A percentile compares a stretch with the other conserved stretches of the same genome.
Evolutionary conservation across 2,329 filamentous ascomycete genomes (phyloP).

Genomic region (Neophaeococcomyces mojaviensis): DNA sequence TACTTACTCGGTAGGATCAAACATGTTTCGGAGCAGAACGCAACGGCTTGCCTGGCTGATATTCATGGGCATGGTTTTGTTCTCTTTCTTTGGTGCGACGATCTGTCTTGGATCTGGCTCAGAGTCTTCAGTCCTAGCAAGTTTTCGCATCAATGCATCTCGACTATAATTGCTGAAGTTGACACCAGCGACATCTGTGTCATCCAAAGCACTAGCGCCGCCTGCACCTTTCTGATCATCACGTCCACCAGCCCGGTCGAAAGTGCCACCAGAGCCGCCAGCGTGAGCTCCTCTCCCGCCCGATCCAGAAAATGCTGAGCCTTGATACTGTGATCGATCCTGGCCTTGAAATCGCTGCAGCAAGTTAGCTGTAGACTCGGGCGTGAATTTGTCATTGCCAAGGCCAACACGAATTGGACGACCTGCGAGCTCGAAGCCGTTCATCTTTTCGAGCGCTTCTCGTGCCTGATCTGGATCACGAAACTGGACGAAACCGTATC

Average conservation of each 20-base stretch:
- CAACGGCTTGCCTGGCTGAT: slow-evolving; percentile 91
- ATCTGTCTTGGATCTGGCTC: slow-evolving; percentile 57
- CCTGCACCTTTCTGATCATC: slow-evolving; percentile 81
- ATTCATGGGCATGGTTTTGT: slow-evolving; percentile 71
- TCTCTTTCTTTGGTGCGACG: slow-evolving; percentile 69
- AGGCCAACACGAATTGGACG: slow-evolving; percentile 97
- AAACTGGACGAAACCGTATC: slow-evolving; percentile 99
- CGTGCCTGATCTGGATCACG: slow-evolving; percentile 83
- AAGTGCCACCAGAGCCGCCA: slow-evolving; percentile 62
- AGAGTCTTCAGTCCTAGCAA: slow-evolving; percentile 86
- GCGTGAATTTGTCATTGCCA: slow-evolving; percentile 99
- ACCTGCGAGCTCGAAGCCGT: slow-evolving; percentile 95
- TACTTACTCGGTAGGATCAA: slow-evolving; percentile 84
- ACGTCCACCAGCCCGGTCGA: slow-evolving; percentile 82
- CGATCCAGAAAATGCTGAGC: slow-evolving; percentile 82
- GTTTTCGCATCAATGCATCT: slow-evolving; percentile 96
- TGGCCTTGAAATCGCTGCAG: slow-evolving; percentile 85
- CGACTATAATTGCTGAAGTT: slow-evolving; percentile 99
- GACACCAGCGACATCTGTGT: slow-evolving; percentile 94
- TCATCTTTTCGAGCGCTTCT: slow-evolving; percentile 97
- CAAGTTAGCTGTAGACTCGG: slow-evolving; percentile 88
- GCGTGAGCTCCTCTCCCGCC: slow-evolving; percentile 80
- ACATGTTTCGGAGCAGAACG: slow-evolving; percentile 92
- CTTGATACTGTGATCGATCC: slow-evolving; percentile 62
- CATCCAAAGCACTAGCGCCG: slow-evolving; percentile 89